Conservation (phyloP, 140 eudicot species). For the Flaveria floridana region DNA sequence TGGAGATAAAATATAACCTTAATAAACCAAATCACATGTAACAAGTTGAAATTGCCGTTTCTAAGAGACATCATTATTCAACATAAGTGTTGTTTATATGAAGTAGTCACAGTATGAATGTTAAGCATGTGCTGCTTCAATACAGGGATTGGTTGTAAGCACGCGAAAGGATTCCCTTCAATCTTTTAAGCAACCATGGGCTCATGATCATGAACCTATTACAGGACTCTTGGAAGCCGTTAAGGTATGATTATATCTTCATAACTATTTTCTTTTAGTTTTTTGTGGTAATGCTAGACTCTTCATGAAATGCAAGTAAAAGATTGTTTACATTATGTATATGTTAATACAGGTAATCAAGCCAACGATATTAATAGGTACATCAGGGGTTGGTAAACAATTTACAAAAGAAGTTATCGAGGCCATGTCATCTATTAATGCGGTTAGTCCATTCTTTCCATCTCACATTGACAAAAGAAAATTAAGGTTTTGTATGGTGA, state of each 20-base stretch:
- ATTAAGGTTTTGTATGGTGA: background rate
- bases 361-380: conserved; percentile 87
- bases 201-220: conserved; percentile 83
- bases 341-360: conserved; percentile 59
- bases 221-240: conserved; percentile 73
- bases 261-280: conserved; percentile 3
- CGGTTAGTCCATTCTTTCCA: conserved; percentile 49
- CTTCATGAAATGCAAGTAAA: background rate
- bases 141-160: conserved; percentile 72
- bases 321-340: background rate
- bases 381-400: conserved; percentile 85
- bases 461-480: conserved; percentile 14
- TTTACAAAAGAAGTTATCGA: conserved; percentile 91
- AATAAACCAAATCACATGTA: background rate
- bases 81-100: background rate
- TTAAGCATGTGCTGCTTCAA: conserved; percentile 19
- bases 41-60: background rate
- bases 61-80: background rate
- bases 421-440: conserved; percentile 75
- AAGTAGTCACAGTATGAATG: background rate
- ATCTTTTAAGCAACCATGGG: conserved; percentile 87
- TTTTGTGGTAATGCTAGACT: background rate
- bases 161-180: conserved; percentile 88
- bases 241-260: conserved; percentile 46
- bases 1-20: background rate